Base-by-base conservation (phyloP, 2,329 filamentous ascomycete genomes). In the Niveomyces coronatus region DNA sequence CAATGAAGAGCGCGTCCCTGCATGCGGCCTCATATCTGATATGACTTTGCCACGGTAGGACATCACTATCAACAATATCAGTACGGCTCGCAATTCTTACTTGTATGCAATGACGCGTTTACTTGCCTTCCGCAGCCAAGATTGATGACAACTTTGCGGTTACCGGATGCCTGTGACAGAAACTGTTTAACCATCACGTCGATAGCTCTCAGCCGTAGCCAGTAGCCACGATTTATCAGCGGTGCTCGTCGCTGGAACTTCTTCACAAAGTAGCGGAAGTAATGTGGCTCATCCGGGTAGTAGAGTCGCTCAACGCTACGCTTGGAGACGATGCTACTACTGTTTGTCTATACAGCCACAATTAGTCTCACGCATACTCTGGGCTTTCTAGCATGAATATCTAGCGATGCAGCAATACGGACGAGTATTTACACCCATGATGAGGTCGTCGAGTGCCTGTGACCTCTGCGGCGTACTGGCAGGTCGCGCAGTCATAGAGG, bases 231-330 rank as follows among this genome's bases (percentile, higher is more conserved):
- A 57, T 94, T 94, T 53, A 94, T 91, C 36, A 94, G 67, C 1
- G 89, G 87, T n/a, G 85, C 79, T 33, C 88, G 71, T 43, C 86
- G 71, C 57, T 86, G 79, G 48, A 83, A 82, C 56, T 88, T 93
- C 48, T 75, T 79, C 23, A 94, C 85, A 58, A 95, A 95, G 53
- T 85, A 81, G 32, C 83, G 80, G 49, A 91, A 89, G 64, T 85
- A 94, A 55, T 93, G 83, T 19, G 82, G 75, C 51, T 93, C 78
- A 44, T 76, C 51, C 13, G 81, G 70, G 53, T 84, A 81, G 58
- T 95, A 95, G 11, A 94, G 66, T 49, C 80, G 80, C 54, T 94
- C 87, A n/a, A 95, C 88, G 50, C 86, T 91, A 48, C 87, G 70
- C 57, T 95, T 95, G 11, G 87, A 94, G 13, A 88, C 81, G 48